Conservation (phyloP, 805 yeast species). For the Myxozyma sirexii region DNA sequence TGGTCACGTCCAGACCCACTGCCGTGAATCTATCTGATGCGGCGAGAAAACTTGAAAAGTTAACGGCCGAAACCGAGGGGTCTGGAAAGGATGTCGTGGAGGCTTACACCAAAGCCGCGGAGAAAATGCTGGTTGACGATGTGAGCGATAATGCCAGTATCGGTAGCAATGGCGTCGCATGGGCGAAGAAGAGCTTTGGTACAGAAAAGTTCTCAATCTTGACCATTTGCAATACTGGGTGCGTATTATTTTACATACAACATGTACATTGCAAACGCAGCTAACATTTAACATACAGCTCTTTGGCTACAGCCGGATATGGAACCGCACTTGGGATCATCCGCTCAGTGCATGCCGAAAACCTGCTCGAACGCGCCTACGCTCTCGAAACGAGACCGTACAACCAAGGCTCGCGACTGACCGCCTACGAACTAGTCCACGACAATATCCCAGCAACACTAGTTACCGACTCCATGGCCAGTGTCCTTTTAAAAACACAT, state of each 20-base stretch:
- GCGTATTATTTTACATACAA: background rate
- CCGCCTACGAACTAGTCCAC: slow-evolving; percentile 85
- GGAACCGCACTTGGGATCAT: slow-evolving; percentile 96
- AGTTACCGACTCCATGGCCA: slow-evolving; percentile 89
- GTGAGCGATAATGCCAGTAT: slow-evolving; percentile 73
- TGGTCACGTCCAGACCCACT: slow-evolving; percentile 85
- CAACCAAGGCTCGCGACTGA: slow-evolving; percentile 91
- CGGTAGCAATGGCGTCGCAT: slow-evolving; percentile 80
- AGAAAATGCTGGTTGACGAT: slow-evolving; percentile 70
- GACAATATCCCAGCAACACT: slow-evolving; percentile 87
- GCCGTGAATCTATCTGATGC: slow-evolving; percentile 92
- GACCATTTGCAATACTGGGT: slow-evolving; percentile 94
- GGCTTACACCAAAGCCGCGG: slow-evolving; percentile 43
- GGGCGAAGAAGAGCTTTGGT: slow-evolving; percentile 52
- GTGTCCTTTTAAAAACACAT: slow-evolving; percentile 61
- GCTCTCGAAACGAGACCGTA: slow-evolving; percentile 96
- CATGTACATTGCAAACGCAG: background rate
- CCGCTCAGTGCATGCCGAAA: slow-evolving; percentile 60
- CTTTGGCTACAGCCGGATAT: slow-evolving; percentile 94
- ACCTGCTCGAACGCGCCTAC: slow-evolving; percentile 62
- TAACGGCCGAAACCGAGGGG: slow-evolving; percentile 36
- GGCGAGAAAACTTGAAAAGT: slow-evolving; percentile 52
- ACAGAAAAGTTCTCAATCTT: slow-evolving; percentile 75
- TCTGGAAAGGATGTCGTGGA: slow-evolving; percentile 35
- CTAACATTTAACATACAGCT: slow-evolving; percentile 37